These are phyloP conservation scores for Ceratobasidium sp. DNA, from an alignment of 1,284 basidiomycete species.

Conservation along the genomic window DNA sequence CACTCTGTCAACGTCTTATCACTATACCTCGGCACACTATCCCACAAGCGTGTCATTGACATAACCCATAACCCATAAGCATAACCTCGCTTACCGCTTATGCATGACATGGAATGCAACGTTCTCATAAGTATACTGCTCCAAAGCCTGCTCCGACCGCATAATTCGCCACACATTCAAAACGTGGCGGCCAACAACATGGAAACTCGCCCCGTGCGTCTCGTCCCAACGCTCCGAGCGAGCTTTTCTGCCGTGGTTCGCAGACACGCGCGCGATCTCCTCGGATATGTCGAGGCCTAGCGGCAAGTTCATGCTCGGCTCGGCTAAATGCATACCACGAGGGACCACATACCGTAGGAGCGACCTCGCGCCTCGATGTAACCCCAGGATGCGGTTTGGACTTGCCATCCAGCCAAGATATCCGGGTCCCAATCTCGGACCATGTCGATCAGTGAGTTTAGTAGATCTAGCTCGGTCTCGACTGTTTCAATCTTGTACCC, in stretches of 20 bases:
- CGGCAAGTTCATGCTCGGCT: neutral
- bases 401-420: slow-evolving; percentile 90
- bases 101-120: slow-evolving; percentile 81
- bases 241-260: slow-evolving; percentile 50
- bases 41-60: slow-evolving; percentile 16
- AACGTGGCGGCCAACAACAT: slow-evolving; percentile 86
- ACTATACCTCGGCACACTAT: slow-evolving; percentile 79
- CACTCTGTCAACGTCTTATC: slow-evolving; percentile 71
- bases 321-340: neutral
- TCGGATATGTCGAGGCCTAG: slow-evolving; percentile 49
- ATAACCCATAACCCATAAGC: slow-evolving; percentile 9
- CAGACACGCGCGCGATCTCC: slow-evolving; percentile 71
- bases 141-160: slow-evolving; percentile 81
- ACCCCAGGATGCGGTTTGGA: slow-evolving; percentile 89
- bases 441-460: slow-evolving; percentile 80
- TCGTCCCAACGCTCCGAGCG: slow-evolving; percentile 74
- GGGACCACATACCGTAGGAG: slow-evolving; percentile 3
- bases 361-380: slow-evolving; percentile 77
- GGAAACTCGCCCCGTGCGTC: slow-evolving; percentile 81
- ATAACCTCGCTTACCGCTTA: slow-evolving; percentile 61
- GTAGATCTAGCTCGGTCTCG: slow-evolving; percentile 77
- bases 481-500: slow-evolving; percentile 57
- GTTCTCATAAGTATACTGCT: slow-evolving; percentile 89
- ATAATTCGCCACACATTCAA: slow-evolving; percentile 94
- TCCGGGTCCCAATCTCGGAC: slow-evolving; percentile 87